phyloP scores from a whole-genome alignment of 305 asterid species.

The Solanum hybrid region DNA sequence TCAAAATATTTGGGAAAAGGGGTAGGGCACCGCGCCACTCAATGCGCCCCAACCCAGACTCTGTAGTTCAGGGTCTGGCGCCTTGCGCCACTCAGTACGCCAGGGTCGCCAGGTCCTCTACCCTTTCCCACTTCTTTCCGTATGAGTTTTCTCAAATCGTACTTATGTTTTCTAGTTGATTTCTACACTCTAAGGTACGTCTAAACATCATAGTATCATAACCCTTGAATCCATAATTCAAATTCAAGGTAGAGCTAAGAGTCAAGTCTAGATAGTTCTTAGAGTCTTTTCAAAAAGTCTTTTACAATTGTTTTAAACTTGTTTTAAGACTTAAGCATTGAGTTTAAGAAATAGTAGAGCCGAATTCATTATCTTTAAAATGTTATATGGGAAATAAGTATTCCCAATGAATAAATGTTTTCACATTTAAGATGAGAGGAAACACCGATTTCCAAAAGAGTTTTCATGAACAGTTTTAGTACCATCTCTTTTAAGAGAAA shows the following conservation, averaged over 20 bases:
- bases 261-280: background rate
- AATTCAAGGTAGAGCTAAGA: background rate
- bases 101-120: background rate
- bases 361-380: background rate
- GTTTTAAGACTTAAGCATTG: background rate
- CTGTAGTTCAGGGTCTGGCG: background rate
- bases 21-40: background rate
- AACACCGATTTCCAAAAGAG: background rate
- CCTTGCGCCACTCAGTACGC: background rate
- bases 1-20: background rate
- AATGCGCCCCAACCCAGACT: background rate
- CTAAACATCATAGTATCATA: background rate
- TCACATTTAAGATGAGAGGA: background rate
- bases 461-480: background rate
- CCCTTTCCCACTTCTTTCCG: background rate
- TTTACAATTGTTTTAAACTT: background rate
- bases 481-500: no score
- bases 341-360: background rate
- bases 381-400: background rate
- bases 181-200: background rate
- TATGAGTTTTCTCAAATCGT: background rate
- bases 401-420: background rate
- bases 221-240: background rate
- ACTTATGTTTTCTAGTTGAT: background rate
- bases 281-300: background rate